Percentiles rank a stretch among this genome's conserved stretches.
These are phyloP conservation scores for Dioscorea dumetorum DNA, from an alignment of 106 monocot species.

Conservation along the genomic window DNA sequence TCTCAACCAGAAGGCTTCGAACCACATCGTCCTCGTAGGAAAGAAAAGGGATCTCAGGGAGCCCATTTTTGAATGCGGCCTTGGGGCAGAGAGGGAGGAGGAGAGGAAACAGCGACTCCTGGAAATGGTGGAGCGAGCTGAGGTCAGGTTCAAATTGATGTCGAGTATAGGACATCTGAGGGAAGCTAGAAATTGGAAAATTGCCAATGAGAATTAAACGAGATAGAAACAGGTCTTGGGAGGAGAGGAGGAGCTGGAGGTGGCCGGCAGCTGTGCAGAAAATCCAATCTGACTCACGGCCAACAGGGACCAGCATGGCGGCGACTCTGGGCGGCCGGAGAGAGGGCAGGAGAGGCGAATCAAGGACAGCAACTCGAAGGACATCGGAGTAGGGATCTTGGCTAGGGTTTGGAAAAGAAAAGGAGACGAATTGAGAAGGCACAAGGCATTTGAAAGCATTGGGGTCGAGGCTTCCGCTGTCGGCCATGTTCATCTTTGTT, in stretches of 20 bases:
- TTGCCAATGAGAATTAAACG: constrained; percentile 58
- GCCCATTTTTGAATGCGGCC: constrained; percentile 16
- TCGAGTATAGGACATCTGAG: constrained; percentile 13
- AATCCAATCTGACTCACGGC: constrained; percentile 69
- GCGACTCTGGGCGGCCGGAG: constrained; percentile 10
- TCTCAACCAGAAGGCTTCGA: constrained; percentile 32
- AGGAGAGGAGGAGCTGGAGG: constrained; percentile 55
- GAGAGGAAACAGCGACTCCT: constrained; percentile 38
- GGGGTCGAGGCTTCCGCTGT: constrained; percentile 1
- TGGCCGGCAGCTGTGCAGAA: constrained; percentile 61
- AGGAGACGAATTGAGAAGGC: constrained; percentile 53
- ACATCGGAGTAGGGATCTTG: constrained; percentile 6
- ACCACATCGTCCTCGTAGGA: constrained; percentile 63
- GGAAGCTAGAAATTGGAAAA: constrained; percentile 4
- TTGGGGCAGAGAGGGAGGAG: constrained; percentile 65
- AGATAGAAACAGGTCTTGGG: constrained; percentile 14
- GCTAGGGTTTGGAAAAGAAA: constrained; percentile 52
- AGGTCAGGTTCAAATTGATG: constrained; percentile 3
- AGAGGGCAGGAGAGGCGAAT: constrained; percentile 26
- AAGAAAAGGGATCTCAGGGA: constrained; percentile 60
- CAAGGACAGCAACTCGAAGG: constrained; percentile 72
- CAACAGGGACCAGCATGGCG: constrained; percentile 56
- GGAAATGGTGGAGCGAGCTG: background rate
- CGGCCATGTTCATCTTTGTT: too few species aligned
- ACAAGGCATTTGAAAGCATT: constrained; percentile 28